Evolutionary conservation across 371 early-diverging fungal species (phyloP).

Genomic region (Chytridiales sp.): DNA sequence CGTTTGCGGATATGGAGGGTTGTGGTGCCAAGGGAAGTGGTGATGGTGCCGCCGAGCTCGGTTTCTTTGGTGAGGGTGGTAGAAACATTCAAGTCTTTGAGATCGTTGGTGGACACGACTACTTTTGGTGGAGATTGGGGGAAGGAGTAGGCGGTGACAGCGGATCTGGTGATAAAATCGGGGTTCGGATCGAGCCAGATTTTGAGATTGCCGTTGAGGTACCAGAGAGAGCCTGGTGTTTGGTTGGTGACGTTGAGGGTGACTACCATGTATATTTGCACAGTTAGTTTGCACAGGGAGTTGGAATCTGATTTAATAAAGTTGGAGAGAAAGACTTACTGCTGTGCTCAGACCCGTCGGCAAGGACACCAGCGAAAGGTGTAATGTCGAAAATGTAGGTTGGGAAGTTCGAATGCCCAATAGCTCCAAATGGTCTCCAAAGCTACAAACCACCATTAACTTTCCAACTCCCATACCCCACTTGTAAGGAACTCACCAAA

Average conservation of each 20-base stretch:
- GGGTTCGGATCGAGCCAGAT: conserved; percentile 21
- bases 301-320: neutral
- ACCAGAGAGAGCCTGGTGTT: conserved; percentile 29
- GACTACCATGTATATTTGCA: conserved; percentile 1
- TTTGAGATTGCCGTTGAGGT: conserved; percentile 27
- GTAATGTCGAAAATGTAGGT: conserved; percentile 27
- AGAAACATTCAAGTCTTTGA: conserved; percentile 2
- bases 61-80: neutral
- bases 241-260: conserved; percentile 33
- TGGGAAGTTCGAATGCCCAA: conserved; percentile 19
- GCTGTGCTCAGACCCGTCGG: conserved; percentile 19
- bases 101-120: neutral
- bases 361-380: conserved; percentile 18
- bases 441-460: too few relatives aligned
- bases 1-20: too few relatives aligned
- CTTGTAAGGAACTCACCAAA: conserved; percentile 18
- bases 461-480: too few relatives aligned
- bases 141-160: conserved; percentile 1
- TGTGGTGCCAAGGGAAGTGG: conserved; percentile 1
- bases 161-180: neutral
- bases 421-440: conserved; percentile 15
- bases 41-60: conserved; percentile 18
- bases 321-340: conserved; percentile 2
- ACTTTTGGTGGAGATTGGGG: neutral
- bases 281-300: neutral